A percentile compares a stretch with the other conserved stretches of the same genome.
These are phyloP conservation scores for Tricholoma terreum DNA, from an alignment of 768 basidiomycete genomes.

Conservation along the genomic window DNA sequence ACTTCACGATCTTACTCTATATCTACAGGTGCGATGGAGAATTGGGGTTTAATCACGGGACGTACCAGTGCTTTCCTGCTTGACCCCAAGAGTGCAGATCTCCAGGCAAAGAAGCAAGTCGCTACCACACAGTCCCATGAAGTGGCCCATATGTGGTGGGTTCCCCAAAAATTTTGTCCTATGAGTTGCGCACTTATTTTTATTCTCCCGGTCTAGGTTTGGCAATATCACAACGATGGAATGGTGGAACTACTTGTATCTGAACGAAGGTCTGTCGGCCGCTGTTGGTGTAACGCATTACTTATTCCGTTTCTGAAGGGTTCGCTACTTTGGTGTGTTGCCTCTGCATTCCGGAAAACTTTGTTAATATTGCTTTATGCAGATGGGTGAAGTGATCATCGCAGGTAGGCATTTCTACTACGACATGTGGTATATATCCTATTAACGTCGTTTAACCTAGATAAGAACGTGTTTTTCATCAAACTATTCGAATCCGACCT, in stretches of 20 bases:
- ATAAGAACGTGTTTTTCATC: background rate
- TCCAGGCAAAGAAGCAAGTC: slow-evolving; percentile 75
- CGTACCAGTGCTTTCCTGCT: slow-evolving; percentile 78
- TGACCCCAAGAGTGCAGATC: slow-evolving; percentile 71
- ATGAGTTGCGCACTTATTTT: background rate
- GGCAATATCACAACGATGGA: slow-evolving; percentile 93
- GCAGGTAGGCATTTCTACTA: slow-evolving; percentile 43
- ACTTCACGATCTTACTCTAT: background rate
- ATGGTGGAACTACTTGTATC: slow-evolving; percentile 86
- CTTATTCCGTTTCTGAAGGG: slow-evolving; percentile 36
- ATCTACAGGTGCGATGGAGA: slow-evolving; percentile 77
- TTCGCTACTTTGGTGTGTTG: slow-evolving; percentile 75
- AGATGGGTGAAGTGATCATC: slow-evolving; percentile 90
- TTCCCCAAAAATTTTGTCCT: background rate
- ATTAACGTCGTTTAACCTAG: background rate
- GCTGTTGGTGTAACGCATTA: background rate
- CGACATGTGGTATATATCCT: background rate
- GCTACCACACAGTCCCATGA: slow-evolving; percentile 82
- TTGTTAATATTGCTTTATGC: slow-evolving; percentile 6
- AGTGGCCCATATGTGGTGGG: slow-evolving; percentile 78
- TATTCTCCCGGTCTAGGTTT: slow-evolving; percentile 50
- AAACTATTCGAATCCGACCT: background rate
- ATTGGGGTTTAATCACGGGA: slow-evolving; percentile 92
- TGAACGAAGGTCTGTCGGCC: slow-evolving; percentile 63
- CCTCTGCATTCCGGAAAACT: background rate